phyloP scores from a whole-genome alignment of 2,329 filamentous ascomycete genomes.

The Westerdykella ornata region DNA sequence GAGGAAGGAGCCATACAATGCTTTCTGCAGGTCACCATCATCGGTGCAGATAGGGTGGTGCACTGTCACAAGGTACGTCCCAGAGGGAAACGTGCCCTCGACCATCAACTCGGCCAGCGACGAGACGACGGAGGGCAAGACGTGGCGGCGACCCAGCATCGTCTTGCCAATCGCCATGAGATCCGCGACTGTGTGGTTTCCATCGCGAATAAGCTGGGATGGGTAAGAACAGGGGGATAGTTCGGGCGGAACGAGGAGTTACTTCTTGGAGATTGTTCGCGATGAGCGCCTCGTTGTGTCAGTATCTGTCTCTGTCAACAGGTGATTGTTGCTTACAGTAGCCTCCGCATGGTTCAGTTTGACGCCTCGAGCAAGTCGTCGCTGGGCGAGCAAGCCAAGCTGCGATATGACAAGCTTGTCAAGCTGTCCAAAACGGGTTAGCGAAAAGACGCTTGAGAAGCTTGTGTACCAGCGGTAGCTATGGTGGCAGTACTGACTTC shows the following conservation, averaged over 20 bases:
- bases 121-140: slow-evolving; percentile 71
- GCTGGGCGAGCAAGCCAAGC: slow-evolving; percentile 78
- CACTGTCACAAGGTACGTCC: slow-evolving; percentile 91
- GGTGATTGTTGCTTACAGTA: slow-evolving; percentile 48
- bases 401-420: slow-evolving; percentile 95
- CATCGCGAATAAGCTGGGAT: slow-evolving; percentile 81
- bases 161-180: slow-evolving; percentile 88
- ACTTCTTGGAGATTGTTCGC: slow-evolving; percentile 85
- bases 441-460: slow-evolving; percentile 11
- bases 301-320: slow-evolving; percentile 5
- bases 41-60: slow-evolving; percentile 82
- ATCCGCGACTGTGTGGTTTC: slow-evolving; percentile 81
- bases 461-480: slow-evolving; percentile 1
- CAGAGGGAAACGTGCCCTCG: slow-evolving; percentile 84
- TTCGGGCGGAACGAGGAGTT: slow-evolving; percentile 11
- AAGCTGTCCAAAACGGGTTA: slow-evolving; percentile 52
- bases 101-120: slow-evolving; percentile 83
- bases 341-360: slow-evolving; percentile 88
- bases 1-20: slow-evolving; percentile 85
- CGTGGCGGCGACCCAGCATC: slow-evolving; percentile 89
- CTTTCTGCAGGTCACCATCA: slow-evolving; percentile 78
- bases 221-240: slow-evolving; percentile 17
- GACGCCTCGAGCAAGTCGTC: slow-evolving; percentile 78
- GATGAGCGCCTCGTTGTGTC: slow-evolving; percentile 61
- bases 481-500: slow-evolving; percentile 29